Evolutionary conservation across 75 land plant genomes (phyloP).

Genomic region (Cupressus sempervirens): DNA sequence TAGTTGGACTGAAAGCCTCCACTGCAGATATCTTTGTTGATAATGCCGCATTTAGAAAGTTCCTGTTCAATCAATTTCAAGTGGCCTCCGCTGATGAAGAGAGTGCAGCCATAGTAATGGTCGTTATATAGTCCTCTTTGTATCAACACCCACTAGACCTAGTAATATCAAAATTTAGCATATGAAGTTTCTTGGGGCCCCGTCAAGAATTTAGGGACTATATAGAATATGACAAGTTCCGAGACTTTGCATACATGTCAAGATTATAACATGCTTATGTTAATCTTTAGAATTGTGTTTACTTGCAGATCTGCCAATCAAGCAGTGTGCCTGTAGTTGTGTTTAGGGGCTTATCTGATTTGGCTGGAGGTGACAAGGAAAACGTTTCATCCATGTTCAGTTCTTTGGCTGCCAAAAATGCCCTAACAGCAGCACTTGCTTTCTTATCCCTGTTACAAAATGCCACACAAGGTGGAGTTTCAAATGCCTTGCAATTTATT

Average conservation of each 20-base stretch:
- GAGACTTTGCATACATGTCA: neutral
- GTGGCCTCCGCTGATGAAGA: conserved; percentile 61
- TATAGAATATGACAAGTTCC: neutral
- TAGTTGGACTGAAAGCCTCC: conserved; percentile 41
- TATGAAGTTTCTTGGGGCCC: neutral
- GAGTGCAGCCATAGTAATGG: conserved; percentile 45
- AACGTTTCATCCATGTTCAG: conserved; percentile 10
- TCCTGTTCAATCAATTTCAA: conserved; percentile 34
- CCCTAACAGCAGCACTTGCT: conserved; percentile 15
- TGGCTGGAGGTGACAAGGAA: conserved; percentile 38
- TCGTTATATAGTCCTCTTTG: conserved; percentile 6
- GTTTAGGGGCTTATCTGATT: conserved; percentile 59
- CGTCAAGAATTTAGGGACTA: neutral
- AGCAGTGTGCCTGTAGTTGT: conserved; percentile 43
- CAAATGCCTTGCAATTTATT: neutral
- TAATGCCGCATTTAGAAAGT: conserved; percentile 44
- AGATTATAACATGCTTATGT: neutral
- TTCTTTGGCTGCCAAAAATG: conserved; percentile 27
- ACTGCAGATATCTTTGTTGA: conserved; percentile 47
- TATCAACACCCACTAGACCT: neutral
- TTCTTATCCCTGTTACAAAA: neutral
- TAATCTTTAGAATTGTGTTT: neutral
- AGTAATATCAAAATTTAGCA: neutral
- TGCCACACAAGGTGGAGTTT: neutral
- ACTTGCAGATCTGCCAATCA: conserved; percentile 33